These are phyloP conservation scores for Apiospora malaysiana DNA, from an alignment of 2,329 filamentous ascomycete genomes.

Conservation along the genomic window DNA sequence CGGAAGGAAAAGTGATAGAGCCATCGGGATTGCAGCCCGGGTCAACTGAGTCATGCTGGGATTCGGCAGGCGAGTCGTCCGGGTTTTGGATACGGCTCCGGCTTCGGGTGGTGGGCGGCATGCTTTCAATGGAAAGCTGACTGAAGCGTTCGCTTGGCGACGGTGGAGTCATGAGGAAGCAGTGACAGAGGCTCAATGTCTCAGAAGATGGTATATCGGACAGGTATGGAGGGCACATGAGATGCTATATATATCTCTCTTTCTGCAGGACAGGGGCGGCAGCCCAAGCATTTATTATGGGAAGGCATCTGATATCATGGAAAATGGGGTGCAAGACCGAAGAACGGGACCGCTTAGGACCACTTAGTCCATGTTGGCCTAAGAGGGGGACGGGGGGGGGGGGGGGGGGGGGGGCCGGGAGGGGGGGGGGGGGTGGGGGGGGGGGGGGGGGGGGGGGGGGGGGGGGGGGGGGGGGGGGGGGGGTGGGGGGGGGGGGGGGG, in stretches of 20 bases:
- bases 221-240: not conserved
- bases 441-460: too few species aligned
- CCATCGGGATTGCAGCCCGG: conserved; percentile 40
- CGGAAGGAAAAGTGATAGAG: conserved; percentile 38
- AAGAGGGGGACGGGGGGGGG: not conserved
- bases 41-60: conserved; percentile 32
- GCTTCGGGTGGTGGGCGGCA: conserved; percentile 43
- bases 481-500: too few species aligned
- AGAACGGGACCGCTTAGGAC: conserved; percentile 31
- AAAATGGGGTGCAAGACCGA: conserved; percentile 22
- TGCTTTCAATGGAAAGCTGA: conserved; percentile 48
- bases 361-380: conserved; percentile 35
- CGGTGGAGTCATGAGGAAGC: conserved; percentile 31
- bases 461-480: too few species aligned
- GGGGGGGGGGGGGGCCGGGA: too few species aligned
- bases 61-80: conserved; percentile 28
- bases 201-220: not conserved
- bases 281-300: conserved; percentile 32
- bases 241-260: conserved; percentile 14
- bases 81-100: conserved; percentile 37
- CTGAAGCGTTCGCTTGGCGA: conserved; percentile 43
- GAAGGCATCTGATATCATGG: conserved; percentile 20
- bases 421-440: too few species aligned
- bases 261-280: conserved; percentile 25
- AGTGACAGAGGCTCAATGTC: not conserved